Evolutionary conservation across 2,329 filamentous ascomycete species (phyloP).

Genomic region (Scedosporium dehoogii): DNA sequence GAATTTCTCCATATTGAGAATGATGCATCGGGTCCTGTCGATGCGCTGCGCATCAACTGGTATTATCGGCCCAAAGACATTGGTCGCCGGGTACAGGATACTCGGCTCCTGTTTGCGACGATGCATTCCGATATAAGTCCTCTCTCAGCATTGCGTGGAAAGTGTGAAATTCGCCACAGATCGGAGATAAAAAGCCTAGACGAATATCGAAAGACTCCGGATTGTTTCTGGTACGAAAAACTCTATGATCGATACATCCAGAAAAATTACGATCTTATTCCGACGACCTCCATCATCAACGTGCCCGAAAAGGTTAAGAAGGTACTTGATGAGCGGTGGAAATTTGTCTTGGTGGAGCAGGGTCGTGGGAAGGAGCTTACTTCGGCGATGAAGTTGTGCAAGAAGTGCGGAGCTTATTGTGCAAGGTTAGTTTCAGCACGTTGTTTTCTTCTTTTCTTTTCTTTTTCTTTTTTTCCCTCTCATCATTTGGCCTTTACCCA

Average conservation of each 20-base stretch:
- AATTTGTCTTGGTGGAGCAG: constrained; percentile 88
- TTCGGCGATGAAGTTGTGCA: constrained; percentile 91
- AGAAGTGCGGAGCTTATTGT: constrained; percentile 83
- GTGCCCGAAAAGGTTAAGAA: constrained; percentile 92
- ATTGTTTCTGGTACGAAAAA: constrained; percentile 95
- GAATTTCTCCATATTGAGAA: constrained; percentile 85
- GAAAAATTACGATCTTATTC: constrained; percentile 94
- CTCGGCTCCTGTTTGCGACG: constrained; percentile 82
- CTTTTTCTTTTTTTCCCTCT: constrained; percentile 5
- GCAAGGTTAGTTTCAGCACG: constrained; percentile 55
- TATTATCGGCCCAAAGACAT: constrained; percentile 96
- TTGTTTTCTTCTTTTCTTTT: constrained; percentile 6
- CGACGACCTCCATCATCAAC: constrained; percentile 86
- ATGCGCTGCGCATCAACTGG: constrained; percentile 92
- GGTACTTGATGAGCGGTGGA: constrained; percentile 93
- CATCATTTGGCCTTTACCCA: constrained; percentile 7
- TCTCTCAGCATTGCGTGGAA: constrained; percentile 82
- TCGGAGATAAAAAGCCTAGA: constrained; percentile 77
- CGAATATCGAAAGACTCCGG: constrained; percentile 71
- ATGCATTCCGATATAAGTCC: constrained; percentile 98
- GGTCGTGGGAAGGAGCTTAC: constrained; percentile 91
- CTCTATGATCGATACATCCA: constrained; percentile 98
- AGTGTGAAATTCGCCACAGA: constrained; percentile 82
- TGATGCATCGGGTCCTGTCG: constrained; percentile 61
- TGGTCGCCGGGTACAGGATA: constrained; percentile 82